Evolutionary conservation across 441 rosid species (phyloP).

Genomic region (Omphalea diandra): DNA sequence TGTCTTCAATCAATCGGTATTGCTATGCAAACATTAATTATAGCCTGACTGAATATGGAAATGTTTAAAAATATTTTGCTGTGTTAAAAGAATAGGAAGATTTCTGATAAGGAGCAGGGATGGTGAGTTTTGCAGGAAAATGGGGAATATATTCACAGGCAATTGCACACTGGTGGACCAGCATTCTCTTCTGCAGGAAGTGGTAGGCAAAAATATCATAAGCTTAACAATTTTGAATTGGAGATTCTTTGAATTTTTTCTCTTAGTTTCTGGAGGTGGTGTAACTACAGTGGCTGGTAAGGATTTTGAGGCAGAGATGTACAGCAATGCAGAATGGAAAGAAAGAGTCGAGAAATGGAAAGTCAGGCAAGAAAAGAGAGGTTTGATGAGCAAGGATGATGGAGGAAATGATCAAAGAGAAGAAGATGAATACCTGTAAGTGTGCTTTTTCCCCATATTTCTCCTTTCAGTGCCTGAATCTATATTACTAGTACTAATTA

Average conservation of each 20-base stretch:
- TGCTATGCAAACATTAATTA: not conserved
- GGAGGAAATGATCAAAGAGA: constrained; percentile 56
- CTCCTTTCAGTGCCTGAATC: not conserved
- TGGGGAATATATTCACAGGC: constrained; percentile 53
- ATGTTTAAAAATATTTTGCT: no score
- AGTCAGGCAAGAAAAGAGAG: constrained; percentile 79
- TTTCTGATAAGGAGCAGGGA: not conserved
- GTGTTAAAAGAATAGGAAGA: not conserved
- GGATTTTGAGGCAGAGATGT: constrained; percentile 65
- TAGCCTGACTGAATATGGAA: not conserved
- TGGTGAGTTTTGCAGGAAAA: constrained; percentile 48
- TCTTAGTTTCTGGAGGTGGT: not conserved
- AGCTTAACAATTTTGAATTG: not conserved
- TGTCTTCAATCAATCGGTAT: constrained; percentile 54
- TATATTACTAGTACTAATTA: not conserved
- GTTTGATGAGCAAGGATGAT: constrained; percentile 57
- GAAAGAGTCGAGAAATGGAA: constrained; percentile 92
- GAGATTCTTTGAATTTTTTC: no score
- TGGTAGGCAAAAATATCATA: constrained; percentile 35
- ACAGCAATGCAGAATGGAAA: constrained; percentile 75
- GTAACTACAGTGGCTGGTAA: constrained; percentile 47
- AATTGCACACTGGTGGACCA: constrained; percentile 48
- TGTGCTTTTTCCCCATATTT: not conserved
- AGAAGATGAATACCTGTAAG: constrained; percentile 78
- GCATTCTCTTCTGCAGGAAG: constrained; percentile 78